Percentiles rank a stretch among this genome's conserved stretches.
phyloP scores from a whole-genome alignment of 2,329 filamentous ascomycete genomes.

The Mycogone perniciosa region DNA sequence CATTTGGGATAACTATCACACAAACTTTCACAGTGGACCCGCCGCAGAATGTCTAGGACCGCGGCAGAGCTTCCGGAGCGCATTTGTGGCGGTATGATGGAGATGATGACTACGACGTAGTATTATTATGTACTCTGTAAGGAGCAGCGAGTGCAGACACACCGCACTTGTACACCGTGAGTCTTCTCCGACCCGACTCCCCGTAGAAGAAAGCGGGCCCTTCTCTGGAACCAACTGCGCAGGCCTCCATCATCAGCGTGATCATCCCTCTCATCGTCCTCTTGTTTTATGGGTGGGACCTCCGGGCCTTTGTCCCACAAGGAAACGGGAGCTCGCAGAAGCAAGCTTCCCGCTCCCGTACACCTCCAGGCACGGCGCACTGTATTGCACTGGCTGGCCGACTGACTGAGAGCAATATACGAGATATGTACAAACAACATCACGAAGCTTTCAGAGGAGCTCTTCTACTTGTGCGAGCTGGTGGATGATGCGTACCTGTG shows the following conservation, averaged over 20 bases:
- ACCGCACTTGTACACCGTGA: no score
- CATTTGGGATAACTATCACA: slow-evolving; percentile 10
- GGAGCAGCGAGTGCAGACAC: no score
- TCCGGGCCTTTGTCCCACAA: slow-evolving; percentile 12
- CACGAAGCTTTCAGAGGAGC: not conserved
- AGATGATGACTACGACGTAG: not conserved
- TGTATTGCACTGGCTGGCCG: not conserved
- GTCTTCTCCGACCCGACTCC: no score
- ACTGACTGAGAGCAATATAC: not conserved
- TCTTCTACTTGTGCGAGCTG: slow-evolving; percentile 1
- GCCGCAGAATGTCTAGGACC: slow-evolving; percentile 11
- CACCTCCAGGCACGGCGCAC: slow-evolving; percentile 12
- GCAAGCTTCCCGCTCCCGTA: slow-evolving; percentile 11
- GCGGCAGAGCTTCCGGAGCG: slow-evolving; percentile 10
- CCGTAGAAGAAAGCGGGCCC: not conserved
- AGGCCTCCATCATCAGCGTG: not conserved
- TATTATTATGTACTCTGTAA: not conserved
- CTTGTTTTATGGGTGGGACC: slow-evolving; percentile 10
- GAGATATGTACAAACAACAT: not conserved
- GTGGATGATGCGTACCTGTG: slow-evolving; percentile 6
- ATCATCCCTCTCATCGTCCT: not conserved
- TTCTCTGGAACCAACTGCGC: not conserved
- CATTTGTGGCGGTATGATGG: slow-evolving; percentile 1
- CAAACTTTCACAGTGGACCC: not conserved
- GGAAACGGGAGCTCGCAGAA: slow-evolving; percentile 11